These are phyloP conservation scores for Forsythia suspensa DNA, from an alignment of 257 asterid species.

Conservation along the genomic window DNA sequence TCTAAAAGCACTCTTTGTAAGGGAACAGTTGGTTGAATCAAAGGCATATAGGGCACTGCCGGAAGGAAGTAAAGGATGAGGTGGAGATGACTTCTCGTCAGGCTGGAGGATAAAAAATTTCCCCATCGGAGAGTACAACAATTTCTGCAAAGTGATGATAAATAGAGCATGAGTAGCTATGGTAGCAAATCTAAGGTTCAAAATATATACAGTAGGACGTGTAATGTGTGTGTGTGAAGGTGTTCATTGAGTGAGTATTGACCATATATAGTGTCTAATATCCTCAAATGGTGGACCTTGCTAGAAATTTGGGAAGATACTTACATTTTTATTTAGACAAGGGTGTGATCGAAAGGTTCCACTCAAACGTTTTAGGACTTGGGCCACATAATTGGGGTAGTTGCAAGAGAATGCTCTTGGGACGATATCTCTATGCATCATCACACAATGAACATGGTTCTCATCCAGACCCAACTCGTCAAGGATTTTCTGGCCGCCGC, in stretches of 20 bases:
- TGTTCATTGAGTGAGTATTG: not conserved
- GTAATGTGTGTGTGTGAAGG: too few species aligned
- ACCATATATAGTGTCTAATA: not conserved
- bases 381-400: slow-evolving; percentile 72
- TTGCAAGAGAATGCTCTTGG: slow-evolving; percentile 92
- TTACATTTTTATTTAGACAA: slow-evolving; percentile 77
- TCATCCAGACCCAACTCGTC: slow-evolving; percentile 66
- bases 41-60: slow-evolving; percentile 61
- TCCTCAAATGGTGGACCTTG: not conserved
- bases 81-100: slow-evolving; percentile 70
- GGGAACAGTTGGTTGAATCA: slow-evolving; percentile 32
- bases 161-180: not conserved
- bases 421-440: slow-evolving; percentile 90
- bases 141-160: slow-evolving; percentile 47
- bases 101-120: slow-evolving; percentile 84
- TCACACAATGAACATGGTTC: slow-evolving; percentile 67
- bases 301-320: slow-evolving; percentile 18
- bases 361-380: slow-evolving; percentile 67
- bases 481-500: slow-evolving; percentile 74
- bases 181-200: not conserved
- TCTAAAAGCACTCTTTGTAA: slow-evolving; percentile 46
- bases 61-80: slow-evolving; percentile 71
- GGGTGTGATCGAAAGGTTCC: slow-evolving; percentile 68
- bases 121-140: slow-evolving; percentile 82
- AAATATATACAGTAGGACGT: not conserved